These are phyloP conservation scores for Yarrowia porcina DNA, from an alignment of 805 yeast species.

Conservation along the genomic window DNA sequence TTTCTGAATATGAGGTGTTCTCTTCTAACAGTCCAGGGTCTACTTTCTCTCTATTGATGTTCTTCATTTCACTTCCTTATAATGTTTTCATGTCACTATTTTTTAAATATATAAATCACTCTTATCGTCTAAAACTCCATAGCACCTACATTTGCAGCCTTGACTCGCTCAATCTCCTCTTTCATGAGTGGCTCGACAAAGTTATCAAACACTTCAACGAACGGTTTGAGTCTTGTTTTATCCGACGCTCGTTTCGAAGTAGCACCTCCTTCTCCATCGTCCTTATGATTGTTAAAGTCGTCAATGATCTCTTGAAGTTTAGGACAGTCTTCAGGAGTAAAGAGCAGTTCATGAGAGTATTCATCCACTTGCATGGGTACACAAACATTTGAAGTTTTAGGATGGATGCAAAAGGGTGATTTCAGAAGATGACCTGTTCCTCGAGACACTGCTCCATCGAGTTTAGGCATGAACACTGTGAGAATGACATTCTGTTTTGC, in stretches of 20 bases:
- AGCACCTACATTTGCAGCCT: conserved; percentile 45
- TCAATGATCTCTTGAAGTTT: conserved; percentile 66
- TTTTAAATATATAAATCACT: not conserved
- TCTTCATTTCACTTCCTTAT: too few species aligned
- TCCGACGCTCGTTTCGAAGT: conserved; percentile 35
- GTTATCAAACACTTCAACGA: conserved; percentile 59
- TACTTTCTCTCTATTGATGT: too few species aligned
- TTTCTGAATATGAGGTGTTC: too few species aligned
- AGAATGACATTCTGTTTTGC: conserved; percentile 80
- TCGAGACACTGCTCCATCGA: conserved; percentile 89
- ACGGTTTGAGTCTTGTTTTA: conserved; percentile 67
- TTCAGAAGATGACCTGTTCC: conserved; percentile 88
- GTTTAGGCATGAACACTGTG: conserved; percentile 79
- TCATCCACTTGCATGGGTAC: conserved; percentile 56
- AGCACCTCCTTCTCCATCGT: conserved; percentile 29
- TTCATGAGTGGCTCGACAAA: conserved; percentile 58
- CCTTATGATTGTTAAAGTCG: conserved; percentile 29
- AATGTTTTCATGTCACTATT: too few species aligned
- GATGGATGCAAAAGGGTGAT: conserved; percentile 96
- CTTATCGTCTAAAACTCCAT: conserved; percentile 25
- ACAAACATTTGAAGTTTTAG: conserved; percentile 92
- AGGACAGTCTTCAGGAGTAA: conserved; percentile 80
- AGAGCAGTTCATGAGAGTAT: conserved; percentile 43
- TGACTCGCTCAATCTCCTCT: conserved; percentile 46
- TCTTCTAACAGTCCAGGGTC: too few species aligned